Base-by-base conservation (phyloP, 768 basidiomycete species). In the Lactifluus subvellereus region DNA sequence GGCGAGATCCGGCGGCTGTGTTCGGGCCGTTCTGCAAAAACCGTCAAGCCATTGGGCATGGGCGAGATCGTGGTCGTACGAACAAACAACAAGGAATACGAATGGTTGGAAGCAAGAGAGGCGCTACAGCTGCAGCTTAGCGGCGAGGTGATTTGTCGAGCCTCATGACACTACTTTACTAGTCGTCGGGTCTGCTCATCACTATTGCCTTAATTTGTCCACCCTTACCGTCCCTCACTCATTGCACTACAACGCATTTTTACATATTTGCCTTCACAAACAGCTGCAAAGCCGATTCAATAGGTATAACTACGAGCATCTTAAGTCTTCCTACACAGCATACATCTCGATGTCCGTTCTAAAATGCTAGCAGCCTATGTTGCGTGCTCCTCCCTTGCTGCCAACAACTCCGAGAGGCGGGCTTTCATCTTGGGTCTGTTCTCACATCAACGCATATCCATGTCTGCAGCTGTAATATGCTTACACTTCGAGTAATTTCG, bases 21-120 rank as follows among this genome's bases (percentile, higher is more conserved):
- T 69, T 85, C 87, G 1, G 97, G 97, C 6, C 76, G 90, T 59
- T 78, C 93, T 61, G 91, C 88, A 8, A 85, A 90, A 72, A 86
- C 84, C 10, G 81, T 97, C 13, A 84, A 84, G 63, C 93, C 95
- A 0, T 77, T 98, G 58, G 87, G 88, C 0, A 84, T 98, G 80
- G 95, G 97, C 18, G 97, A 99, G 77, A 84, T 98, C 67, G 89
- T 91, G 22, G 83, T 98, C 10, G 84, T 99, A 18, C 81, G 78
- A 74, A 93, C 89, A 54, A 79, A 79, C 67, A 80, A 79, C 69
- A 83, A 77, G 75, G 85, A 89, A 71, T 77, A 89, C 64, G 86
- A 88, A 71, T 98, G 91, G 86, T 67, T 97, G 69, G 96, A 99
- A 73, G 95, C 94, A 6, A 80, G 95, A 73, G 95, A 99, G 74